Percentiles rank a stretch among this genome's conserved stretches.
phyloP scores from a whole-genome alignment of 2,329 filamentous ascomycete genomes.

The Aspergillus sp. region DNA sequence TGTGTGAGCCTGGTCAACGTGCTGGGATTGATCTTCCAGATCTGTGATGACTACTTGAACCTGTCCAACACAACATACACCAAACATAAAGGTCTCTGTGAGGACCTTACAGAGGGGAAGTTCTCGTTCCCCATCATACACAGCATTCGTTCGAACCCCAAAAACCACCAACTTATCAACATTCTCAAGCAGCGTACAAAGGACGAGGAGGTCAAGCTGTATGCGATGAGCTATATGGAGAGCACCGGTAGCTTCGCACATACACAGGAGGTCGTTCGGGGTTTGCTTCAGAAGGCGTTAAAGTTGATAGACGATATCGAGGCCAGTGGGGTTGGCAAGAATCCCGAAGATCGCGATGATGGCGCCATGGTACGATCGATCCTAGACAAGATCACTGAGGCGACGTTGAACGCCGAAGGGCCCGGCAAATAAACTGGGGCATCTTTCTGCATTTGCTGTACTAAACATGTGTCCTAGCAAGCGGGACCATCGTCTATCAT shows the following conservation, averaged over 20 bases:
- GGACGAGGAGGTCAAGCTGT: constrained; percentile 84
- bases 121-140: constrained; percentile 97
- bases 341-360: constrained; percentile 51
- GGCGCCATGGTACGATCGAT: constrained; percentile 63
- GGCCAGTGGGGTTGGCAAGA: constrained; percentile 29
- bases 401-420: constrained; percentile 29
- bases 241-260: constrained; percentile 86
- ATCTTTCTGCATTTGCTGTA: not conserved
- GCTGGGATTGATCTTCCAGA: constrained; percentile 48
- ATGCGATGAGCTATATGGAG: constrained; percentile 90
- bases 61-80: constrained; percentile 71
- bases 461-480: not conserved
- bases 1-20: constrained; percentile 66
- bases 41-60: constrained; percentile 80
- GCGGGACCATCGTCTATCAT: not conserved
- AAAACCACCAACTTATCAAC: constrained; percentile 72
- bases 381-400: constrained; percentile 62
- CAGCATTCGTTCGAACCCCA: constrained; percentile 68
- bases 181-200: constrained; percentile 88
- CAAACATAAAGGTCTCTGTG: constrained; percentile 87
- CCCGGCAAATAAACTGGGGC: not conserved
- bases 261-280: constrained; percentile 65
- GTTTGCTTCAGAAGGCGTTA: constrained; percentile 64
- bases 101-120: constrained; percentile 95
- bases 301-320: constrained; percentile 66